Evolutionary conservation across 2,329 filamentous ascomycete species (phyloP).

Genomic region (Dactylella cylindrospora): DNA sequence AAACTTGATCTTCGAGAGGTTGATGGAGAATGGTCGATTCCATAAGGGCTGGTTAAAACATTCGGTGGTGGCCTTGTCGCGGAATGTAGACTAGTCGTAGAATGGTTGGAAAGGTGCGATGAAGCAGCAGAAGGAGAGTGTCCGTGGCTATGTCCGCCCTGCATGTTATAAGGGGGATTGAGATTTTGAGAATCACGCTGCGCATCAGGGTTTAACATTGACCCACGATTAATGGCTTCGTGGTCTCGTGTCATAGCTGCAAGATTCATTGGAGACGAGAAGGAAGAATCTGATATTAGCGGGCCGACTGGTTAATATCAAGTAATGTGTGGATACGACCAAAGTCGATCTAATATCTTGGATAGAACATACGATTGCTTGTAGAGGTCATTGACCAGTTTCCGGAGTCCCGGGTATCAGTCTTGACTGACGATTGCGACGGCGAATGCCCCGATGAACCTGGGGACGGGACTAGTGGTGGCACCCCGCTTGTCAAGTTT

Average conservation of each 20-base stretch:
- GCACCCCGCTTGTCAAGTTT: conserved; percentile 38
- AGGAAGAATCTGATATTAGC: conserved; percentile 46
- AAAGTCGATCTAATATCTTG: neutral
- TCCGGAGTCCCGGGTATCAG: conserved; percentile 48
- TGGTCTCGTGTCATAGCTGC: conserved; percentile 46
- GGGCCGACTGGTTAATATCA: conserved; percentile 12
- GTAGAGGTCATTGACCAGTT: conserved; percentile 49
- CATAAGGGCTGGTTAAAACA: conserved; percentile 44
- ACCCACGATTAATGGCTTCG: conserved; percentile 17
- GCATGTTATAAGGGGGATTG: conserved; percentile 45
- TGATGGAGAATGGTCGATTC: conserved; percentile 46
- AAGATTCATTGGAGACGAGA: conserved; percentile 48
- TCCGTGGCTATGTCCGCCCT: conserved; percentile 24
- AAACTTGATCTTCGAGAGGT: conserved; percentile 49
- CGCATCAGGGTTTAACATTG: conserved; percentile 41
- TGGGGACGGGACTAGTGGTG: conserved; percentile 31
- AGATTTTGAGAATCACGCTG: conserved; percentile 45
- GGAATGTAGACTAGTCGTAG: conserved; percentile 47
- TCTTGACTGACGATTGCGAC: conserved; percentile 40
- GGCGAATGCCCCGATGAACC: conserved; percentile 40
- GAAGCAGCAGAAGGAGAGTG: conserved; percentile 18
- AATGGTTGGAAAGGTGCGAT: conserved; percentile 41
- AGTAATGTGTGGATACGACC: conserved; percentile 8
- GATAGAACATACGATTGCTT: conserved; percentile 47
- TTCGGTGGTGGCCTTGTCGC: conserved; percentile 44